Conservation (phyloP, 2,329 filamentous ascomycete genomes). For the Immersiporthe knoxdaviesiana region DNA sequence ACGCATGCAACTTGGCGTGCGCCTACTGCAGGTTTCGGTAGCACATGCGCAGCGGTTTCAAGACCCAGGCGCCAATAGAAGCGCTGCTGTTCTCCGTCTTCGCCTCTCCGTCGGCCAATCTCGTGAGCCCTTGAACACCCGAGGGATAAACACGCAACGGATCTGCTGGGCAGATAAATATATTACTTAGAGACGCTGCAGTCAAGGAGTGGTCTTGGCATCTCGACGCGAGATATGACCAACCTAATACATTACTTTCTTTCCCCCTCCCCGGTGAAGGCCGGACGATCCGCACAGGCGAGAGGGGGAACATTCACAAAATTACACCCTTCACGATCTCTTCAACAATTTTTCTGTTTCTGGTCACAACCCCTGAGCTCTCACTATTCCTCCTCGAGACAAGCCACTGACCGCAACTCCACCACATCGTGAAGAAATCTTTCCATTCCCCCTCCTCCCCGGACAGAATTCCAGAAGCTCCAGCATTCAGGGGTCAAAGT, state of each 20-base stretch:
- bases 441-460: constrained; percentile 10
- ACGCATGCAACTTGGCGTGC: constrained; percentile 18
- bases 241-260: neutral
- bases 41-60: constrained; percentile 18
- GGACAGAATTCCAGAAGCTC: constrained; percentile 8
- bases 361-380: constrained; percentile 5
- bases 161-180: neutral
- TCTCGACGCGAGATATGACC: constrained; percentile 17
- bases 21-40: constrained; percentile 21
- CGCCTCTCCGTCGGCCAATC: constrained; percentile 10
- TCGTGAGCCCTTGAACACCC: neutral
- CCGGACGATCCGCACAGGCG: constrained; percentile 26
- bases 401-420: constrained; percentile 24
- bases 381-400: neutral
- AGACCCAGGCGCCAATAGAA: constrained; percentile 25
- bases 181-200: constrained; percentile 13
- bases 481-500: constrained; percentile 25
- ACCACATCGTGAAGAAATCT: constrained; percentile 7
- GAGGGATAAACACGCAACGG: constrained; percentile 7
- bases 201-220: constrained; percentile 14
- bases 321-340: constrained; percentile 13
- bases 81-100: constrained; percentile 20
- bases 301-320: constrained; percentile 17
- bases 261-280: constrained; percentile 13
- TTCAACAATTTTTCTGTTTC: constrained; percentile 7